Percentiles rank a stretch among this genome's conserved stretches.
Conservation (phyloP, 345 rosid genomes). For the Rhodomyrtus tomentosa region DNA sequence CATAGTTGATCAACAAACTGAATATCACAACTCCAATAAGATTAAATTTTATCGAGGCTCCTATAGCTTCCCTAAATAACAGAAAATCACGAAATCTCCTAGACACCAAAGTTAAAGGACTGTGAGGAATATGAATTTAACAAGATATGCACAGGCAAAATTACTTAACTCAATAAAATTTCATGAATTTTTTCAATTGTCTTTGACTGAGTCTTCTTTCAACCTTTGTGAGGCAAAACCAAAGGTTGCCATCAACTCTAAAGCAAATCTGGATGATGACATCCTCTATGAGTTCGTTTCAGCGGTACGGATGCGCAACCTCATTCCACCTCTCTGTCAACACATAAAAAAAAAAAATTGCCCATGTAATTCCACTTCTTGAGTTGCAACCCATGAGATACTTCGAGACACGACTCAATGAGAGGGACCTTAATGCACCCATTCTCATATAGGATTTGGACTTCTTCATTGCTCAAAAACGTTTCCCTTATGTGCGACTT, state of each 20-base stretch:
- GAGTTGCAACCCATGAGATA: background rate
- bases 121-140: too few species aligned
- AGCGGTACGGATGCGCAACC: background rate
- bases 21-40: too few species aligned
- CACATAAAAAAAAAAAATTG: background rate
- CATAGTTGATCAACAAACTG: background rate
- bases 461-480: background rate
- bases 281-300: background rate
- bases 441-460: too few species aligned
- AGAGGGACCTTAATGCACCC: background rate
- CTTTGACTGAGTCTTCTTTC: too few species aligned
- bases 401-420: background rate
- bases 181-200: too few species aligned
- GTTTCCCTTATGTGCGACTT: background rate
- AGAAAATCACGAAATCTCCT: too few species aligned
- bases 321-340: background rate
- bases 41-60: too few species aligned
- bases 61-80: too few species aligned
- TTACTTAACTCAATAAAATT: too few species aligned
- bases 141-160: too few species aligned
- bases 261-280: background rate
- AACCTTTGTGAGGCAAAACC: background rate
- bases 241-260: background rate
- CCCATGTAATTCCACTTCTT: background rate
- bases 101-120: too few species aligned